phyloP scores from a whole-genome alignment of 192 early-diverging fungal species.

The Rhizoclosmatium sp. region DNA sequence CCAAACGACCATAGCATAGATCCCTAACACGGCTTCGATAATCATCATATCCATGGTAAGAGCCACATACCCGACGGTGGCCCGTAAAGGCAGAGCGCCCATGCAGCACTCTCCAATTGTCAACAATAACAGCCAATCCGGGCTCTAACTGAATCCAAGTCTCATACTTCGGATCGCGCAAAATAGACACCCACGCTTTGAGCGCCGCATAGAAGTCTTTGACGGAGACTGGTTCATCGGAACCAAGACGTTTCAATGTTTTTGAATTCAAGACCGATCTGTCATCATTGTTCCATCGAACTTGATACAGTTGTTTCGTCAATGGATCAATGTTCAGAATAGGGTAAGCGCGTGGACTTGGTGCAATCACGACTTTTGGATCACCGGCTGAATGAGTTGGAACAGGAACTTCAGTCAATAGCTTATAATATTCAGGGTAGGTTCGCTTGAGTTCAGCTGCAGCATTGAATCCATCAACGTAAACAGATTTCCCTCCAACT shows the following conservation, averaged over 20 bases:
- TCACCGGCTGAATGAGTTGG: constrained; percentile 83
- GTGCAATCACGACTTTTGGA: constrained; percentile 64
- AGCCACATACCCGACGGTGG: constrained; percentile 71
- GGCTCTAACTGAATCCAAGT: constrained; percentile 72
- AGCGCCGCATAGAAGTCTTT: constrained; percentile 75
- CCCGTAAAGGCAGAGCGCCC: constrained; percentile 78
- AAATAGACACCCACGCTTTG: constrained; percentile 68
- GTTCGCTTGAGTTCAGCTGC: constrained; percentile 66
- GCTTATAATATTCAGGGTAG: constrained; percentile 66
- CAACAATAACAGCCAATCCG: constrained; percentile 76
- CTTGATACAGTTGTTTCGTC: constrained; percentile 64
- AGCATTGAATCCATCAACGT: constrained; percentile 82
- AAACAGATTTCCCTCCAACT: constrained; percentile 75
- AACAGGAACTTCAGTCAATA: constrained; percentile 65
- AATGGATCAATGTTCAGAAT: constrained; percentile 72
- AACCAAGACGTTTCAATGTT: constrained; percentile 19
- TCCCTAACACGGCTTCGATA: constrained; percentile 62
- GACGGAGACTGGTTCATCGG: constrained; percentile 40
- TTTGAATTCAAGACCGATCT: constrained; percentile 67
- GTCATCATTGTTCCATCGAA: constrained; percentile 88
- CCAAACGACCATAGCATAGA: constrained; percentile 36
- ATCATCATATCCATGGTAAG: constrained; percentile 81
- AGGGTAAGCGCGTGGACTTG: constrained; percentile 63
- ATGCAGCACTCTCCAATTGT: constrained; percentile 86
- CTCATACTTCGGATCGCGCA: constrained; percentile 65